A percentile compares a stretch with the other conserved stretches of the same genome.
These are phyloP conservation scores for Moringa oleifera DNA, from an alignment of 345 rosid species.

Conservation along the genomic window DNA sequence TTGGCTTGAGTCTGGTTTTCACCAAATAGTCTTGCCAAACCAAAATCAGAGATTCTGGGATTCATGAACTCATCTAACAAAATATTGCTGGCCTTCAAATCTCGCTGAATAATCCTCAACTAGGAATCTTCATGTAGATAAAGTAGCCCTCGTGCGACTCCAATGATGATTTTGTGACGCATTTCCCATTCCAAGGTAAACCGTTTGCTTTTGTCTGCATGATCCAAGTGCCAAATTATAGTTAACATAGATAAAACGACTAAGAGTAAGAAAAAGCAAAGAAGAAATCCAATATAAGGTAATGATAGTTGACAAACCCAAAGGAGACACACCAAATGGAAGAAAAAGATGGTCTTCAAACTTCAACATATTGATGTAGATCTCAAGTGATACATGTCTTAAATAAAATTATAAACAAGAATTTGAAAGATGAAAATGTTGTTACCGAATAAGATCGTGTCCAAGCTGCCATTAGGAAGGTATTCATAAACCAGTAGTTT, in stretches of 20 bases:
- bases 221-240: slow-evolving; percentile 6
- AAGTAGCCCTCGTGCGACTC: slow-evolving; percentile 26
- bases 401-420: neutral
- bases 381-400: too few species aligned
- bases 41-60: slow-evolving; percentile 30
- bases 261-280: too few species aligned
- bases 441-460: slow-evolving; percentile 34
- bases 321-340: neutral
- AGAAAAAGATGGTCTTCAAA: too few species aligned
- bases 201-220: slow-evolving; percentile 11
- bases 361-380: too few species aligned
- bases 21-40: slow-evolving; percentile 26
- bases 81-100: slow-evolving; percentile 28
- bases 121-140: slow-evolving; percentile 31
- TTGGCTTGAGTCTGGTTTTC: slow-evolving; percentile 22
- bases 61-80: slow-evolving; percentile 23
- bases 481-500: slow-evolving; percentile 43
- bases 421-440: too few species aligned
- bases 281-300: too few species aligned
- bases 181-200: slow-evolving; percentile 15
- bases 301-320: too few species aligned
- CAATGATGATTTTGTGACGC: slow-evolving; percentile 23
- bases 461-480: slow-evolving; percentile 40
- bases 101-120: slow-evolving; percentile 23
- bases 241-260: neutral